These are phyloP conservation scores for Diutina sp. DNA, from an alignment of 1,139 yeast genomes.

Conservation along the genomic window DNA sequence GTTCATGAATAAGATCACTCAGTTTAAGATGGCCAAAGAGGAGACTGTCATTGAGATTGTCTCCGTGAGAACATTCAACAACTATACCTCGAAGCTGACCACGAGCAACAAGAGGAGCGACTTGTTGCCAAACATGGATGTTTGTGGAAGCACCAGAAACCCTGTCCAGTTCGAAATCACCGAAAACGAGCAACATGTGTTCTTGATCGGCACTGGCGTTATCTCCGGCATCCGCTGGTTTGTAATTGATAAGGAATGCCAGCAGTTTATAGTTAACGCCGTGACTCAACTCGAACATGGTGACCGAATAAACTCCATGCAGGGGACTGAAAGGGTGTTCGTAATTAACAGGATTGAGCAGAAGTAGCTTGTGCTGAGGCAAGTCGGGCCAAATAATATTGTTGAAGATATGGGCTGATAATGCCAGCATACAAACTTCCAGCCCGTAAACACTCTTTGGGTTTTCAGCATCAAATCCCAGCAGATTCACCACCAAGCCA, in stretches of 20 bases:
- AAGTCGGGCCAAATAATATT: slow-evolving; percentile 74
- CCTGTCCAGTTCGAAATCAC: slow-evolving; percentile 68
- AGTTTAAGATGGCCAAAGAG: slow-evolving; percentile 79
- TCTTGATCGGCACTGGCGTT: slow-evolving; percentile 9
- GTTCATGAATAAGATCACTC: slow-evolving; percentile 41
- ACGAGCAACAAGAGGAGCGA: slow-evolving; percentile 33
- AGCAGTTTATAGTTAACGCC: slow-evolving; percentile 30
- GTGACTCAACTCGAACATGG: slow-evolving; percentile 27
- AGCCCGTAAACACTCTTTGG: slow-evolving; percentile 13
- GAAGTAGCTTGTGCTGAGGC: slow-evolving; percentile 22
- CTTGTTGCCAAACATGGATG: slow-evolving; percentile 38
- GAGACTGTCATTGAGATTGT: slow-evolving; percentile 25
- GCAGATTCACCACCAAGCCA: slow-evolving; percentile 60
- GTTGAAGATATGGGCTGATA: slow-evolving; percentile 53
- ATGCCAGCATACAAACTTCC: slow-evolving; percentile 18
- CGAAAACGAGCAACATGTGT: slow-evolving; percentile 45
- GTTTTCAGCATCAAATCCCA: slow-evolving; percentile 26
- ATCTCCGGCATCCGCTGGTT: not conserved
- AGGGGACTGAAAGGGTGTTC: slow-evolving; percentile 6
- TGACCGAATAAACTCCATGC: slow-evolving; percentile 13
- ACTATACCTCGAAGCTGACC: slow-evolving; percentile 38
- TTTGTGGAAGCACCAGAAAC: slow-evolving; percentile 32
- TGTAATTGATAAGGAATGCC: slow-evolving; percentile 38
- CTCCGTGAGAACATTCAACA: slow-evolving; percentile 64
- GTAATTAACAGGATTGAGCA: slow-evolving; percentile 11